Evolutionary conservation across 2,329 filamentous ascomycete genomes (phyloP).

Genomic region (Pseudocercospora eumusae): DNA sequence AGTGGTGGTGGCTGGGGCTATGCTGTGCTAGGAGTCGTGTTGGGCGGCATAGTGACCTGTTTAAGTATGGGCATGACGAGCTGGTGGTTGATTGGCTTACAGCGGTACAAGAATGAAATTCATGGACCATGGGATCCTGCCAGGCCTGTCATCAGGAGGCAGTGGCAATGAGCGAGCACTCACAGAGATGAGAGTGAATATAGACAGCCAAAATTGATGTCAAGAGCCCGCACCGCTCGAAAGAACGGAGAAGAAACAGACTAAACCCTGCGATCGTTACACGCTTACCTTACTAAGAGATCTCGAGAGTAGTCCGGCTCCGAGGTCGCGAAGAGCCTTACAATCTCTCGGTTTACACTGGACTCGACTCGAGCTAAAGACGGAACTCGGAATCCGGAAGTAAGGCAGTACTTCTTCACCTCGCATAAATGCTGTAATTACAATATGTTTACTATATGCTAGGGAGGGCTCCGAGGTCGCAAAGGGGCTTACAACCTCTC

Average conservation of each 20-base stretch:
- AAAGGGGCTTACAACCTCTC: too few relatives aligned
- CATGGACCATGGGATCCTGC: slow-evolving; percentile 97
- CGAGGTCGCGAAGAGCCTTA: too few relatives aligned
- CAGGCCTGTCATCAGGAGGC: slow-evolving; percentile 72
- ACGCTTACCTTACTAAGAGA: background rate
- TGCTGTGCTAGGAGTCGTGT: slow-evolving; percentile 69
- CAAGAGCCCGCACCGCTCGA: background rate
- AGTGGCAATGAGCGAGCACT: slow-evolving; percentile 22
- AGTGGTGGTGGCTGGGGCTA: slow-evolving; percentile 57
- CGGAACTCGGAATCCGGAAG: too few relatives aligned
- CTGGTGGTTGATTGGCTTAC: slow-evolving; percentile 96
- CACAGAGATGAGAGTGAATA: background rate
- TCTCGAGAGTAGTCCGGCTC: too few relatives aligned
- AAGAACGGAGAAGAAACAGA: background rate
- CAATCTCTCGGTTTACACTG: too few relatives aligned
- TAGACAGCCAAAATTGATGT: background rate
- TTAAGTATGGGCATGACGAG: slow-evolving; percentile 89
- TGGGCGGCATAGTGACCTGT: slow-evolving; percentile 72
- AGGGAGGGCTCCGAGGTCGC: too few relatives aligned
- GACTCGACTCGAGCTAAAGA: too few relatives aligned
- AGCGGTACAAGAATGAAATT: slow-evolving; percentile 99
- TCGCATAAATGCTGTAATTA: too few relatives aligned
- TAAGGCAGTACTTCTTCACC: too few relatives aligned
- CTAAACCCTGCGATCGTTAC: background rate
- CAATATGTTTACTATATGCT: too few relatives aligned